phyloP scores from a whole-genome alignment of 441 rosid genomes.

The Codiaeum variegatum region DNA sequence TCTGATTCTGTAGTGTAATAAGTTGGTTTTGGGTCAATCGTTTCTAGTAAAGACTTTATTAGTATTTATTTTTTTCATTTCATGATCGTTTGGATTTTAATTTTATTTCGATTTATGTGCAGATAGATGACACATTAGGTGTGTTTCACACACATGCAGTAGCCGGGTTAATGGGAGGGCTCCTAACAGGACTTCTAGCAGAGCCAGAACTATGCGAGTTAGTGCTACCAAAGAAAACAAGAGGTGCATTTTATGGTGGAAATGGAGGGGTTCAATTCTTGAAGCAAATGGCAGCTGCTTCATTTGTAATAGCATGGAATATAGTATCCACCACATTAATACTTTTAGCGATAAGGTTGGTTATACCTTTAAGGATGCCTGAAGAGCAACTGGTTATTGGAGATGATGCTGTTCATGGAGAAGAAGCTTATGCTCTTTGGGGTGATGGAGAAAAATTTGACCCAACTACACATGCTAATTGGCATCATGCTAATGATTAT shows the following conservation, averaged over 20 bases:
- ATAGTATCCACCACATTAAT: constrained; percentile 51
- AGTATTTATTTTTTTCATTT: not conserved
- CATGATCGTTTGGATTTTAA: not conserved
- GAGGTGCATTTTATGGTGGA: constrained; percentile 77
- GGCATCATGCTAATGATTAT: constrained; percentile 7
- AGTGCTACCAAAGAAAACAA: constrained; percentile 37
- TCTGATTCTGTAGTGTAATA: no score
- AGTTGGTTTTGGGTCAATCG: no score
- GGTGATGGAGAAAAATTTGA: constrained; percentile 89
- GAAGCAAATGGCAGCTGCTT: constrained; percentile 67
- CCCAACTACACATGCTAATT: constrained; percentile 45
- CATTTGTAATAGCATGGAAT: constrained; percentile 65
- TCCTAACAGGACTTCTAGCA: constrained; percentile 70
- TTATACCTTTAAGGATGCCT: constrained; percentile 73
- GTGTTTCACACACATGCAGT: constrained; percentile 89
- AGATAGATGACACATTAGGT: constrained; percentile 78
- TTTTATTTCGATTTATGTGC: not conserved
- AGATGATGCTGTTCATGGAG: constrained; percentile 86
- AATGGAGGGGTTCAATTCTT: constrained; percentile 55
- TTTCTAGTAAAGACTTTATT: no score
- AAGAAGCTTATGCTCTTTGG: constrained; percentile 93
- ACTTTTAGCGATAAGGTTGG: constrained; percentile 44
- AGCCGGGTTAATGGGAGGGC: constrained; percentile 67
- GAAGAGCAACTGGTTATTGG: constrained; percentile 71
- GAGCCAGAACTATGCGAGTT: constrained; percentile 63